phyloP scores from a whole-genome alignment of 257 asterid genomes.

The Perilla frutescens region DNA sequence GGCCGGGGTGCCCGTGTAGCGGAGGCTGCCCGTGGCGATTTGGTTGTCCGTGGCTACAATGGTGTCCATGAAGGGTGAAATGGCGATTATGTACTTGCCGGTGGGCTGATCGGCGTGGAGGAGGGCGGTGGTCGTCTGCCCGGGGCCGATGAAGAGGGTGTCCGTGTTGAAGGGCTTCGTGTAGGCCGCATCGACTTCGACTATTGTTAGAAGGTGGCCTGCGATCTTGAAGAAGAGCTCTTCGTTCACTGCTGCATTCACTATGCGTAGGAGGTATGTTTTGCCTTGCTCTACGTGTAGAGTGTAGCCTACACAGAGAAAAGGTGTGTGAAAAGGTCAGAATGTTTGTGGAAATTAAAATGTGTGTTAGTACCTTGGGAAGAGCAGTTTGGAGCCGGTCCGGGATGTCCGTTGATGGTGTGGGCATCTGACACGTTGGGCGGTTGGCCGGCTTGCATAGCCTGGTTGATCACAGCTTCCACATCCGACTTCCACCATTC shows the following conservation, averaged over 20 bases:
- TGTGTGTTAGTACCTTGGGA: constrained; percentile 49
- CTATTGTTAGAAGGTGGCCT: constrained; percentile 57
- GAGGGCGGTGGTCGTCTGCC: constrained; percentile 72
- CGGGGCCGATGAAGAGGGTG: constrained; percentile 74
- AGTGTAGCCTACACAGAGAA: constrained; percentile 17
- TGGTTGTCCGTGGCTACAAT: constrained; percentile 63
- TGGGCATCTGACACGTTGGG: constrained; percentile 83
- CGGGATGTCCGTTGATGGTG: constrained; percentile 75
- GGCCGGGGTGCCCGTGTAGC: constrained; percentile 45
- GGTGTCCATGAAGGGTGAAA: constrained; percentile 81
- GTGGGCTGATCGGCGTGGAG: constrained; percentile 51
- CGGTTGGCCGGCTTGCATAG: constrained; percentile 57
- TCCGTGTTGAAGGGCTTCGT: constrained; percentile 70
- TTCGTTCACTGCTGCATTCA: constrained; percentile 70
- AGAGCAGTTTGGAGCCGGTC: constrained; percentile 69
- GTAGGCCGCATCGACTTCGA: constrained; percentile 76
- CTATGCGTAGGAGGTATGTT: constrained; percentile 65
- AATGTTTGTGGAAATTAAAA: too few relatives aligned
- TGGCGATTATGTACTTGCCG: constrained; percentile 58
- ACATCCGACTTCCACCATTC: constrained; percentile 96
- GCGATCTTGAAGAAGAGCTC: constrained; percentile 79
- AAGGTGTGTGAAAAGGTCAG: too few relatives aligned
- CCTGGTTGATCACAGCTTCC: constrained; percentile 61
- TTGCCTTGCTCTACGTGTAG: constrained; percentile 68
- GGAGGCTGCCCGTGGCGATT: constrained; percentile 51